Base-by-base conservation (phyloP, 148 eudicot genomes). In the Diospyros kaki region DNA sequence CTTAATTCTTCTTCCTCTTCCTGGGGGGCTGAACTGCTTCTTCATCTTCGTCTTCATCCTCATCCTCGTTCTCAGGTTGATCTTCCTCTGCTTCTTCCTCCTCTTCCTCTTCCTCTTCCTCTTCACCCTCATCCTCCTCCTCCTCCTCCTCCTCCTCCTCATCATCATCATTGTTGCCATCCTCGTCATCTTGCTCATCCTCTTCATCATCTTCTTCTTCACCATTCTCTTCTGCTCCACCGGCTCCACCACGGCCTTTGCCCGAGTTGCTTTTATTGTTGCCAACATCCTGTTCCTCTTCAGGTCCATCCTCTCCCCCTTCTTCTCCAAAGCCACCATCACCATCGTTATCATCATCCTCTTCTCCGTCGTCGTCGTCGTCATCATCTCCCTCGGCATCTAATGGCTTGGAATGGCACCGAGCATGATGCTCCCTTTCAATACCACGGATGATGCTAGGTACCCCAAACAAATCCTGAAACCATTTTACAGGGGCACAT, bases 21-120 rank as follows among this genome's bases (percentile, higher is more conserved):
- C 76, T 80, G 15, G 83, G 83, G n/a, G 83, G 83, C 52, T 80
- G 83, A 54, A 80, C 69, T 52, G 70, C 80, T 53, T 80, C 76
- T 17, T 80, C 83, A 3, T 79, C 82, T 14, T 79, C 82, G 1
- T 79, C 82, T 1, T 74, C 82, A 1, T 58, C 78, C 0, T 75
- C 79, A 3, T 64, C 83, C 2, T 41, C 83, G 1, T 65, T 80
- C 1, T 52, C 71, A 28, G 28, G 28, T 28, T 28, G 28, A 28
- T 28, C 78, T 1, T 75, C 83, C 0, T 79, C 82, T 1, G 74
- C 82, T 3, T 69, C 75, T 0, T 75, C 79, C 6, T 64, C 83
- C 2, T 41, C 83, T 1, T 65, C 83, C 1, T 52, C 71, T 6
- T 64, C 77, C 0, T 55, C 71, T 6, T 64, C 77, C 0, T 55